These are phyloP conservation scores for Globisporangium splendens DNA, from an alignment of 352 stramenopile genomes.

Conservation along the genomic window DNA sequence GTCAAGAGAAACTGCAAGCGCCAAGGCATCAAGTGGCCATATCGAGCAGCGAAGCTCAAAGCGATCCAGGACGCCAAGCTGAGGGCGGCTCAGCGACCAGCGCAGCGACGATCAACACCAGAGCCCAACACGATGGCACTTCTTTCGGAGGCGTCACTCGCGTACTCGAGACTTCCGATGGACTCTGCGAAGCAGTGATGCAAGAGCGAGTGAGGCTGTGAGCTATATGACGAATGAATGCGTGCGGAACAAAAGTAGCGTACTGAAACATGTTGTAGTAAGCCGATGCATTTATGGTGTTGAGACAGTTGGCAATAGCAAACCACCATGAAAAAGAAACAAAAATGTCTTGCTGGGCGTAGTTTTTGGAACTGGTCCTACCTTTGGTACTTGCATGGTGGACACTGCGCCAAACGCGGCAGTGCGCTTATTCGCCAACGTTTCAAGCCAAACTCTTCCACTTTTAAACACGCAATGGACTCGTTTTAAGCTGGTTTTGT, in stretches of 20 bases:
- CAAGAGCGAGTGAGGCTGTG: slow-evolving; percentile 12
- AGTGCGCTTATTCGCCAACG: no score
- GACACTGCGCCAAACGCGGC: no score
- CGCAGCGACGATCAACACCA: slow-evolving; percentile 18
- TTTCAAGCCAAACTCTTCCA: no score
- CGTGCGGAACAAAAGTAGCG: neutral
- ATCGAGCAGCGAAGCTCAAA: slow-evolving; percentile 51
- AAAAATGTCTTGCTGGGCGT: no score
- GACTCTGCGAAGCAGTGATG: slow-evolving; percentile 16
- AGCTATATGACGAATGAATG: slow-evolving; percentile 8
- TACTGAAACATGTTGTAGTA: no score
- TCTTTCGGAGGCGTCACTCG: slow-evolving; percentile 35
- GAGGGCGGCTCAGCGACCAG: neutral
- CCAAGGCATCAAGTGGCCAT: slow-evolving; percentile 55
- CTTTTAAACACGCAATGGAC: no score
- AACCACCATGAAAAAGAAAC: no score
- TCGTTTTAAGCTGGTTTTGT: no score
- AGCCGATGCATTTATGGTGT: no score
- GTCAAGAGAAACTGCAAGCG: slow-evolving; percentile 61
- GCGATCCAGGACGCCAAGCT: slow-evolving; percentile 25
- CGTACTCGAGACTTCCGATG: slow-evolving; percentile 34
- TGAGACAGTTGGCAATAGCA: no score
- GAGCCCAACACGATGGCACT: slow-evolving; percentile 12
- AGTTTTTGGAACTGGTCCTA: no score
- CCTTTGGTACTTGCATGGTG: no score